phyloP scores from a whole-genome alignment of 208 protist species.

The Naegleria fowleri region DNA sequence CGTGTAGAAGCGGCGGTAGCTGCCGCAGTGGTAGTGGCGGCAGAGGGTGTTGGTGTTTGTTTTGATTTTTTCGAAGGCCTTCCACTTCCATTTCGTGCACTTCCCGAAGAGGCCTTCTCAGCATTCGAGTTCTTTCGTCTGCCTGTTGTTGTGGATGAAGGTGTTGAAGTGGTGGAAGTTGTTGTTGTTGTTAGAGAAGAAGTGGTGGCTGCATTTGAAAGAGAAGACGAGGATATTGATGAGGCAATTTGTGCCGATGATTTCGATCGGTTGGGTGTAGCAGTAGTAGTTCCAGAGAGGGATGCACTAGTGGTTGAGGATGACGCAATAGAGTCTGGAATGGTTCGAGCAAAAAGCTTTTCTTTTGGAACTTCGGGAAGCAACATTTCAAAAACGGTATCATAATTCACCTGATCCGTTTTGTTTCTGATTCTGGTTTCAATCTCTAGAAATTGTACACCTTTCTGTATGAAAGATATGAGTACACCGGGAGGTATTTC shows the following conservation, averaged over 20 bases:
- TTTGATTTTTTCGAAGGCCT: slow-evolving; percentile 22
- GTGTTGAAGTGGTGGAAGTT: slow-evolving; percentile 5
- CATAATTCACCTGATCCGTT: neutral
- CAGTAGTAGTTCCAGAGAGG: too few relatives aligned
- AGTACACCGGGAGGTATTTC: slow-evolving; percentile 63
- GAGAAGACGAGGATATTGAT: neutral
- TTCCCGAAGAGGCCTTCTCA: slow-evolving; percentile 31
- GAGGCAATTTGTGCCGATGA: neutral
- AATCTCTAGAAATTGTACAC: slow-evolving; percentile 69
- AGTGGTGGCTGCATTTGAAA: neutral
- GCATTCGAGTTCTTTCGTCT: neutral
- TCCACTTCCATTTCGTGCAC: slow-evolving; percentile 48
- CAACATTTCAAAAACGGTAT: neutral
- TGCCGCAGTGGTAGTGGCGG: neutral
- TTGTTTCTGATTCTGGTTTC: slow-evolving; percentile 44
- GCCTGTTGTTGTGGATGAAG: neutral
- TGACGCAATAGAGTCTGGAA: neutral
- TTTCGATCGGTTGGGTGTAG: too few relatives aligned
- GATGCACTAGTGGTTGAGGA: neutral
- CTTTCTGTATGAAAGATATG: slow-evolving; percentile 78
- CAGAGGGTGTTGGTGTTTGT: neutral
- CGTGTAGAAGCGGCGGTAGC: neutral
- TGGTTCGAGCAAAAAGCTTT: neutral
- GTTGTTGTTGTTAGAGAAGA: slow-evolving; percentile 10
- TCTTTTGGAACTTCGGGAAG: slow-evolving; percentile 19